These are phyloP conservation scores for Coemansia sp. DNA, from an alignment of 192 early-diverging fungal species.

Conservation along the genomic window DNA sequence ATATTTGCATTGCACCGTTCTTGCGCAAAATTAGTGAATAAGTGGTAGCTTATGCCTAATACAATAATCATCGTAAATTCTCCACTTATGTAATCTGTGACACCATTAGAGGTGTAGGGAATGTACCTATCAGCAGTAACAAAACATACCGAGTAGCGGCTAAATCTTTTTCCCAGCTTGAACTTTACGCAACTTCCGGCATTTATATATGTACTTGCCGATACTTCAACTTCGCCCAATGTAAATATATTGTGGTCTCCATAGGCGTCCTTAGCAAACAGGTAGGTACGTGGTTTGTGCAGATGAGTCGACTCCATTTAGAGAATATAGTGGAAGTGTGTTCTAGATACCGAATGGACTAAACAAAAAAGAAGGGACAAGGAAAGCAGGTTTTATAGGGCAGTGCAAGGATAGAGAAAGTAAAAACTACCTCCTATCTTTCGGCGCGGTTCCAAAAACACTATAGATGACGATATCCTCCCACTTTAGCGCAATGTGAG, in stretches of 20 bases:
- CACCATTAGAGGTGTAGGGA: not conserved
- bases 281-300: not conserved
- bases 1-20: not conserved
- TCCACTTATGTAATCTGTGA: not conserved
- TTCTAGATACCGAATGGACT: no score
- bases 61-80: not conserved
- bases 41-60: not conserved
- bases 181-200: not conserved
- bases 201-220: not conserved
- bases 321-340: no score
- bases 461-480: no score
- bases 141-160: not conserved
- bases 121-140: not conserved
- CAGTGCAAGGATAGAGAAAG: no score
- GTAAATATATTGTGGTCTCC: not conserved
- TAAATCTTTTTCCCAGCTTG: not conserved
- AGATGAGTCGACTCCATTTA: not conserved
- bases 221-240: not conserved
- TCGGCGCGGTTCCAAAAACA: no score
- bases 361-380: no score
- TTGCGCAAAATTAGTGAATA: no score
- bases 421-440: no score
- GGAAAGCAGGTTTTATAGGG: not conserved
- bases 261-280: not conserved
- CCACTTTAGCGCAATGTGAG: no score